phyloP scores from a whole-genome alignment of 108 stramenopile species.

The Chaetoceros tenuissimus region DNA sequence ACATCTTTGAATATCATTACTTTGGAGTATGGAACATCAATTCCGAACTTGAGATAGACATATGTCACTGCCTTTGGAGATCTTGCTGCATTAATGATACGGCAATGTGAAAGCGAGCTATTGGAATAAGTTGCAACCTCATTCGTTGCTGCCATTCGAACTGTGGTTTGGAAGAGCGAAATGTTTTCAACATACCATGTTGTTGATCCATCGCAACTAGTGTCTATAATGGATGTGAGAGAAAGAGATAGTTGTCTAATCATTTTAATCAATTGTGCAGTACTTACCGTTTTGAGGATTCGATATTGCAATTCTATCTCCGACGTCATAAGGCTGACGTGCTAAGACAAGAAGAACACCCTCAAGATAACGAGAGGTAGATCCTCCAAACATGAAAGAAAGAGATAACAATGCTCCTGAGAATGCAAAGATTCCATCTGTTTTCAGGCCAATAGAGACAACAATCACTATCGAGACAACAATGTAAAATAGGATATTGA shows the following conservation, averaged over 20 bases:
- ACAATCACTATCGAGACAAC: conserved; percentile 16
- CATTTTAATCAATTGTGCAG: no score
- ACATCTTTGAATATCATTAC: conserved; percentile 40
- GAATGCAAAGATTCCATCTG: conserved; percentile 11
- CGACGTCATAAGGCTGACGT: conserved; percentile 5
- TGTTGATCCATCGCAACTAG: conserved; percentile 21
- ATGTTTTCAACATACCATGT: conserved; percentile 67
- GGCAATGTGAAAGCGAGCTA: conserved; percentile 35
- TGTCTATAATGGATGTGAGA: no score
- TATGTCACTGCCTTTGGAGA: conserved; percentile 46
- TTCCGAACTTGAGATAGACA: conserved; percentile 48
- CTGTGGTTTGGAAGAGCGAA: conserved; percentile 57
- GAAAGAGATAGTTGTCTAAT: no score
- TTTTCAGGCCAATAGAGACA: conserved; percentile 17
- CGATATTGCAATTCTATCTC: conserved; percentile 29
- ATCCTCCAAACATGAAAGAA: conserved; percentile 32
- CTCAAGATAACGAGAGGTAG: conserved; percentile 20
- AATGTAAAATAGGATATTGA: conserved; percentile 23
- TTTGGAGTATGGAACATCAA: conserved; percentile 34
- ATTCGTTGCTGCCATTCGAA: conserved; percentile 50
- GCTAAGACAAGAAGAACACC: background rate
- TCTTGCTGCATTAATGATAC: conserved; percentile 63
- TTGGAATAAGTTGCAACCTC: conserved; percentile 64
- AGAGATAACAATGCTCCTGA: conserved; percentile 23
- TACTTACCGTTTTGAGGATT: conserved; percentile 19